A percentile compares a stretch with the other conserved stretches of the same genome.
Evolutionary conservation across 371 early-diverging fungal species (phyloP).

Genomic region (Mucor lusitanicus): DNA sequence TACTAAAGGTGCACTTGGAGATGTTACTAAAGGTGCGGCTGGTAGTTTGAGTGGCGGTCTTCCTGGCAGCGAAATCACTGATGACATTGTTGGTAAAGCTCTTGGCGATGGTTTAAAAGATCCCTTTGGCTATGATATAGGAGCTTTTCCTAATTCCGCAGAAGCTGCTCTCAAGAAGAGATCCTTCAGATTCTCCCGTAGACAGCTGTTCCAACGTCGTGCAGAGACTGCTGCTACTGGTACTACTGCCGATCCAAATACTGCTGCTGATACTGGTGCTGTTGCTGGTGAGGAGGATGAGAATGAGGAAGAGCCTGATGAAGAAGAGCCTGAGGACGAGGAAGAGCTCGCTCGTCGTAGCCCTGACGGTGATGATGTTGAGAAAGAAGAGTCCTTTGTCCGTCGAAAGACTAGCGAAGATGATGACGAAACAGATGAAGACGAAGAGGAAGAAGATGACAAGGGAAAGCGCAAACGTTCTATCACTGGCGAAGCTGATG

Average conservation of each 20-base stretch:
- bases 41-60: too few relatives aligned
- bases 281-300: background rate
- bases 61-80: too few relatives aligned
- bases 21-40: too few relatives aligned
- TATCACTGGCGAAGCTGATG: background rate
- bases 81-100: background rate
- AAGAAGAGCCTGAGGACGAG: background rate
- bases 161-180: background rate
- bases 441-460: background rate
- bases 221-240: background rate
- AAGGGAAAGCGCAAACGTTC: background rate
- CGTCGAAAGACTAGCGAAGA: background rate
- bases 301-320: background rate
- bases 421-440: background rate
- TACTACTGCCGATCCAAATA: background rate
- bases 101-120: background rate
- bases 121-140: background rate
- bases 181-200: background rate
- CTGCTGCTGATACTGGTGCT: background rate
- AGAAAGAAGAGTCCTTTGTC: background rate
- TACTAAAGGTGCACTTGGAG: too few relatives aligned
- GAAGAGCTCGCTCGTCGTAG: background rate
- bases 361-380: background rate
- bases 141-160: background rate
- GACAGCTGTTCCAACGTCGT: background rate